Base-by-base conservation (phyloP, 2,329 filamentous ascomycete genomes). In the Claviceps citrina region DNA sequence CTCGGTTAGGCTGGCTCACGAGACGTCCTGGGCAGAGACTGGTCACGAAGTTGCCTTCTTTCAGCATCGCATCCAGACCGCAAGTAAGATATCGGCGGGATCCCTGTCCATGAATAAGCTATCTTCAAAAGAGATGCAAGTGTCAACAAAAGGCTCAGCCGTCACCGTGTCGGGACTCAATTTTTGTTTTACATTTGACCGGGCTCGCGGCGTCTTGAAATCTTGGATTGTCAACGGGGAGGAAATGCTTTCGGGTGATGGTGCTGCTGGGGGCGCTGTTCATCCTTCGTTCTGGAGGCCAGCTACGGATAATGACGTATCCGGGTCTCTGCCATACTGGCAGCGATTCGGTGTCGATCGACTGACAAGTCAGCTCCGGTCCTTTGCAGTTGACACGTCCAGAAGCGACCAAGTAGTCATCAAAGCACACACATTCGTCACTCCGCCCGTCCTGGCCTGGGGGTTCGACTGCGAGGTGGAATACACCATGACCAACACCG, bases 401-500 rank as follows among this genome's bases (percentile, higher is more conserved):
- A 50, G 70, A 7, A 58, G 54, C 0, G 61, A 68, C 6, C 59
- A 62, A 25, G 65, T 68, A 4, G 66, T 65, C 31, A 49, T 77
- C 35, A 67, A 70, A 1, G 73, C 77, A 0, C 69, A 51, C 28
- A 67, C 66, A 1, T 70, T 65, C 38, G 54, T 78, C 37, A 67
- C 69, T 0, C 76, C 79, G 0, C 70, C 74, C 0, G 65, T 78
- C 1, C 64, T 81, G 0, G 68, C 66, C 20, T 83, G 78, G 76
- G 68, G 67, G 3, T 67, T 62, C 49, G 56, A 69, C 32, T 61
- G 62, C 5, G 55, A 56, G 4, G 66, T 67, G 0, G 64, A 58
- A 7, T 79, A 79, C 51, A 69, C 61, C 0, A 66, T 81, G 35
- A 54, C 54, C 1, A 49, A 55, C 0, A 51, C 61, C 0, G 71